phyloP scores from a whole-genome alignment of 805 yeast species.

The Schwanniomyces polymorphus region DNA sequence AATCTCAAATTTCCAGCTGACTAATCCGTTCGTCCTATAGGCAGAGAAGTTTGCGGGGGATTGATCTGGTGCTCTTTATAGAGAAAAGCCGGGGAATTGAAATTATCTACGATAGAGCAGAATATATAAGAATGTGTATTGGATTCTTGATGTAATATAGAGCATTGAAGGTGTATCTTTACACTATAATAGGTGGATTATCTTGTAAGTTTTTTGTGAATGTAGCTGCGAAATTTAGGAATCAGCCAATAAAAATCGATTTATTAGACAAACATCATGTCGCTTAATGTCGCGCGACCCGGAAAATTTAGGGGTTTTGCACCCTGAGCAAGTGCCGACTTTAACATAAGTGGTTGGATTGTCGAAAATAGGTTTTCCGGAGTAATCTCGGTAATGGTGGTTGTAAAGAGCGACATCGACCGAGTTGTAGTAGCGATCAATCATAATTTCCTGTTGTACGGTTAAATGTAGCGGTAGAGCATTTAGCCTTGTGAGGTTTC shows the following conservation, averaged over 20 bases:
- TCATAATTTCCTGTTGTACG: no score
- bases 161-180: not conserved
- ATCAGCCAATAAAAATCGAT: not conserved
- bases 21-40: constrained; percentile 1
- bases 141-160: not conserved
- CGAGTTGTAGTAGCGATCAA: not conserved
- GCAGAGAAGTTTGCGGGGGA: not conserved
- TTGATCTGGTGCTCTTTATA: not conserved
- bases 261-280: not conserved
- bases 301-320: not conserved
- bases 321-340: not conserved
- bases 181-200: not conserved
- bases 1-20: not conserved
- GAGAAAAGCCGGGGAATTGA: not conserved
- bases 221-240: not conserved
- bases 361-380: not conserved
- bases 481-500: no score
- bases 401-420: not conserved
- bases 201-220: not conserved
- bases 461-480: no score
- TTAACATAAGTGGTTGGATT: not conserved
- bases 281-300: not conserved
- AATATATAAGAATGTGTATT: not conserved
- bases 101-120: not conserved
- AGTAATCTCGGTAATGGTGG: not conserved